Percentiles rank a stretch among this genome's conserved stretches.
These are phyloP conservation scores for Linanthus parryae DNA, from an alignment of 148 eudicot genomes.

Conservation along the genomic window DNA sequence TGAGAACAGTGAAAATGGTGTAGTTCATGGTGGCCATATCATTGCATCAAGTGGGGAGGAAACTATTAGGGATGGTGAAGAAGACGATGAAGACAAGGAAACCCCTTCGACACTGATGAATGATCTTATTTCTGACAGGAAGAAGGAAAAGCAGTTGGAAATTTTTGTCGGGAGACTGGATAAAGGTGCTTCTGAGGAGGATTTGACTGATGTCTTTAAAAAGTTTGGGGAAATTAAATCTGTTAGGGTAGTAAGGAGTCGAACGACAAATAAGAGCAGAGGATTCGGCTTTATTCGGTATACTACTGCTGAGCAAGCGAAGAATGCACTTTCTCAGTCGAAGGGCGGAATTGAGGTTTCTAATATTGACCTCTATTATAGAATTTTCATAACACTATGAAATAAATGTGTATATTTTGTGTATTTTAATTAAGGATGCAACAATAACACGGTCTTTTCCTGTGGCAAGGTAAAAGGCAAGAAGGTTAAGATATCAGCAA, in stretches of 20 bases:
- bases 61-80: constrained; percentile 6
- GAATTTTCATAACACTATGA: not conserved
- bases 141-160: constrained; percentile 16
- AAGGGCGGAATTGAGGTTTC: constrained; percentile 23
- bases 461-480: constrained; percentile 24
- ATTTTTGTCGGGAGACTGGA: constrained; percentile 24
- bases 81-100: constrained; percentile 9
- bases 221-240: constrained; percentile 25
- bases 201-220: constrained; percentile 21
- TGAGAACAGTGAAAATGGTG: not conserved
- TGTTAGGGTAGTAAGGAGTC: constrained; percentile 16
- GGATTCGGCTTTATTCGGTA: constrained; percentile 30
- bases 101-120: not conserved
- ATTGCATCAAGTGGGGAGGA: not conserved
- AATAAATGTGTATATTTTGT: not conserved
- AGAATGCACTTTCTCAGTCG: constrained; percentile 19
- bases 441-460: constrained; percentile 8
- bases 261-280: constrained; percentile 21
- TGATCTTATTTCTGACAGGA: constrained; percentile 11
- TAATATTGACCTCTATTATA: constrained; percentile 1
- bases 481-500: constrained; percentile 19
- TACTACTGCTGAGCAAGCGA: constrained; percentile 24
- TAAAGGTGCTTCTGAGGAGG: constrained; percentile 21
- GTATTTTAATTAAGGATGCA: constrained; percentile 1
- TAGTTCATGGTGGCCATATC: not conserved